Percentiles rank a stretch among this genome's conserved stretches.
phyloP scores from a whole-genome alignment of 2,329 filamentous ascomycete species.

The Arthroderma sp. region DNA sequence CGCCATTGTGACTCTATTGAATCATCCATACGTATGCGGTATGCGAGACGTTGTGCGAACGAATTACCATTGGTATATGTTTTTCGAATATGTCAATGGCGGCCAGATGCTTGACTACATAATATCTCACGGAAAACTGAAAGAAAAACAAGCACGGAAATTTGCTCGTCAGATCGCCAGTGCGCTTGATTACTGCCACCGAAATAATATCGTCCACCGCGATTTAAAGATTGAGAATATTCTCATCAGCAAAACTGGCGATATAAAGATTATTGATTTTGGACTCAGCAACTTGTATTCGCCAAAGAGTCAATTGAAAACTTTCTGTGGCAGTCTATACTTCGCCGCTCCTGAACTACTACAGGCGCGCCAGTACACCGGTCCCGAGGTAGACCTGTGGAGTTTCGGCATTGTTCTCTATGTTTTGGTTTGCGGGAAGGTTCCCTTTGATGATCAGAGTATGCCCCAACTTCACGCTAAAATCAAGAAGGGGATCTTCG shows the following conservation, averaged over 20 bases:
- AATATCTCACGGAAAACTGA: conserved; percentile 91
- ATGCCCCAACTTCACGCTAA: conserved; percentile 98
- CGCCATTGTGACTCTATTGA: conserved; percentile 85
- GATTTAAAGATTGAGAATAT: conserved; percentile 99
- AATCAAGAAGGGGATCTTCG: conserved; percentile 92
- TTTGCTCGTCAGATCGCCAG: conserved; percentile 96
- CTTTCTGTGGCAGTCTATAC: conserved; percentile 94
- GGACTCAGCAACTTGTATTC: conserved; percentile 93
- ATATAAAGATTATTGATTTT: conserved; percentile 99
- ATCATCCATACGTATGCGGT: conserved; percentile 90
- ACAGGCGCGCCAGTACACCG: conserved; percentile 86
- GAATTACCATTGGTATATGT: conserved; percentile 99
- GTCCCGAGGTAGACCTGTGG: conserved; percentile 95
- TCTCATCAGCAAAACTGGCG: conserved; percentile 93
- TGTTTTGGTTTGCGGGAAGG: conserved; percentile 91
- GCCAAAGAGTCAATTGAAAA: conserved; percentile 73
- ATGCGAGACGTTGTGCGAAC: conserved; percentile 92
- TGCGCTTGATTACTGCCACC: conserved; percentile 90
- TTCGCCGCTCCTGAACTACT: conserved; percentile 92
- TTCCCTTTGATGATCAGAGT: conserved; percentile 97
- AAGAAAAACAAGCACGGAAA: conserved; percentile 96
- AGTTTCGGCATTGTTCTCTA: conserved; percentile 98
- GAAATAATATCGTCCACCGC: conserved; percentile 94
- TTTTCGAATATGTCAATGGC: conserved; percentile 97
- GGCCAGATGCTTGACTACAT: conserved; percentile 99